Percentiles rank a stretch among this genome's conserved stretches.
phyloP scores from a whole-genome alignment of 2,329 filamentous ascomycete species.

The Alternaria ethzedia region DNA sequence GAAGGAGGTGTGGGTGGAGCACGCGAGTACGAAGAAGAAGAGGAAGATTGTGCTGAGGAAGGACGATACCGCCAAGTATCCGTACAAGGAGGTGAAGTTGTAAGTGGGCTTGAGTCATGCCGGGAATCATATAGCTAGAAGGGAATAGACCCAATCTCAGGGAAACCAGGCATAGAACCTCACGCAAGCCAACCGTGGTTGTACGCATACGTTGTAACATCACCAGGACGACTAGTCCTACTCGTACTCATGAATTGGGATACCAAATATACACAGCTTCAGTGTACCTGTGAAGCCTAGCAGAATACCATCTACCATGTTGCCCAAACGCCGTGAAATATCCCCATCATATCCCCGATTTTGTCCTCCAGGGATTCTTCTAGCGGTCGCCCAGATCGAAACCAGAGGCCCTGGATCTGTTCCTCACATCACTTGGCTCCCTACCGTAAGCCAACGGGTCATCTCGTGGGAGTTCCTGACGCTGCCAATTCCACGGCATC shows the following conservation, averaged over 20 bases:
- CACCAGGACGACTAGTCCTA: neutral
- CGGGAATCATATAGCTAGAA: neutral
- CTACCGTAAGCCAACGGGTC: conserved; percentile 46
- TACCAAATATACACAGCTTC: conserved; percentile 2
- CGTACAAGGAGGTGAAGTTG: conserved; percentile 61
- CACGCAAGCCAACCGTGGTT: neutral
- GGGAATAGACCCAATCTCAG: neutral
- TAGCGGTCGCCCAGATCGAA: conserved; percentile 45
- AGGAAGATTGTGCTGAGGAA: conserved; percentile 86
- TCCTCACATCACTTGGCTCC: conserved; percentile 30
- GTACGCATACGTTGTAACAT: neutral
- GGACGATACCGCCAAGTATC: conserved; percentile 74
- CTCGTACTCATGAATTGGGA: neutral
- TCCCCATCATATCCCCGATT: conserved; percentile 1
- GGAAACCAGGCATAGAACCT: neutral
- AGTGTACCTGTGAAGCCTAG: conserved; percentile 1
- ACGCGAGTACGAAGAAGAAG: conserved; percentile 84
- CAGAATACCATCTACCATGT: conserved; percentile 6
- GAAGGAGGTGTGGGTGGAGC: conserved; percentile 88
- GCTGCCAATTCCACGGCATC: conserved; percentile 60
- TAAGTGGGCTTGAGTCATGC: neutral
- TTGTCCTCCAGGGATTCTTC: conserved; percentile 13
- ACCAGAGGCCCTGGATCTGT: conserved; percentile 34
- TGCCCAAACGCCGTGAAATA: conserved; percentile 14
- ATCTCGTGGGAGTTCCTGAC: conserved; percentile 27